Percentiles rank a stretch among this genome's conserved stretches.
Conservation (phyloP, 164 flowering plant species). For the Piper betle region DNA sequence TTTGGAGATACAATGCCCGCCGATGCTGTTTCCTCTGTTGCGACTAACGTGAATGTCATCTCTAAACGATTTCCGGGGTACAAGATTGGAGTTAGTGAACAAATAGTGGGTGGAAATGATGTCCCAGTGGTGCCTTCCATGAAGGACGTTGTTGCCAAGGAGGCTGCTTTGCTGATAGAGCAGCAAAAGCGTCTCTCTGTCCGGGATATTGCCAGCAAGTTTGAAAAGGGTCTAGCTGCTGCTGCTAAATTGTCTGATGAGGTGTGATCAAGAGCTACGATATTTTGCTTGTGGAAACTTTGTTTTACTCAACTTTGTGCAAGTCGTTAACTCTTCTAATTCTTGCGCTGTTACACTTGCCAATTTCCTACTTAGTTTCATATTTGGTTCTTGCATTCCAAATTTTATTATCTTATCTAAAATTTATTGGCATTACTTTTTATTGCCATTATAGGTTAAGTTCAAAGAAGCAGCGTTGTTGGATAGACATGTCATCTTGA, state of each 20-base stretch:
- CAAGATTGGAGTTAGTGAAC: conserved; percentile 61
- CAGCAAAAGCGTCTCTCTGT: conserved; percentile 95
- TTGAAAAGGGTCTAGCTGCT: conserved; percentile 85
- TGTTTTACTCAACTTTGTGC: too few species aligned
- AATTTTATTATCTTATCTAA: too few species aligned
- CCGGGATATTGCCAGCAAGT: conserved; percentile 90
- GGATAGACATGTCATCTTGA: conserved; percentile 89
- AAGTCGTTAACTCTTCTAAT: too few species aligned
- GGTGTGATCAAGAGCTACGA: conserved; percentile 27
- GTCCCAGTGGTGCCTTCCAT: conserved; percentile 39
- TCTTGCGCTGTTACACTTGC: too few species aligned
- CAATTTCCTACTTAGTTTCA: not conserved
- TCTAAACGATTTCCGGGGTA: conserved; percentile 67
- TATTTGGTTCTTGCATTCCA: not conserved
- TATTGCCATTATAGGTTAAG: conserved; percentile 47
- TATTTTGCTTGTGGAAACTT: not conserved
- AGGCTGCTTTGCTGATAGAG: conserved; percentile 63
- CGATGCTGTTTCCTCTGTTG: conserved; percentile 44
- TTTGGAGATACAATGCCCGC: conserved; percentile 32
- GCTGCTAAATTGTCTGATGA: conserved; percentile 82
- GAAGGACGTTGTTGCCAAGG: conserved; percentile 71
- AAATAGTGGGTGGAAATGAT: conserved; percentile 47
- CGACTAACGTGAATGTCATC: conserved; percentile 69
- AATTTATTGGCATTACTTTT: too few species aligned
- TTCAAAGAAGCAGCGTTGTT: conserved; percentile 71